Evolutionary conservation across 768 basidiomycete genomes (phyloP).

Genomic region (Boletus rex-veris): DNA sequence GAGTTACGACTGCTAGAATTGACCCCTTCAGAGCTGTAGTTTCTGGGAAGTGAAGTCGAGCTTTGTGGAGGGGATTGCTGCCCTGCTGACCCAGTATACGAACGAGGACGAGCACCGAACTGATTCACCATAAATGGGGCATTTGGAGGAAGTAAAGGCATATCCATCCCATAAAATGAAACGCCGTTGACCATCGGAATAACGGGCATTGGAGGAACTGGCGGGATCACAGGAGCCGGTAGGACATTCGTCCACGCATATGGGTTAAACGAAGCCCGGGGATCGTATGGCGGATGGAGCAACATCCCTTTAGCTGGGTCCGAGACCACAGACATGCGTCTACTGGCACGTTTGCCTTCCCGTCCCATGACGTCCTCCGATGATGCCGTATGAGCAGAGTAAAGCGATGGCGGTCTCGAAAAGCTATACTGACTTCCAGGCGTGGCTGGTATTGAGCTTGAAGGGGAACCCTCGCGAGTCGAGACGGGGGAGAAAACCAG

Average conservation of each 20-base stretch:
- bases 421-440: conserved; percentile 36
- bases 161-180: conserved; percentile 51
- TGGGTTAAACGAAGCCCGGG: conserved; percentile 24
- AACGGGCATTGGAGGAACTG: conserved; percentile 37
- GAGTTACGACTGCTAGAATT: conserved; percentile 16
- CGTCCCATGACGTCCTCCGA: conserved; percentile 52
- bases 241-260: conserved; percentile 25
- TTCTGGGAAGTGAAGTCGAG: conserved; percentile 18
- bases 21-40: conserved; percentile 25
- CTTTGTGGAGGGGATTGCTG: conserved; percentile 28
- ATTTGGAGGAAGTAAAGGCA: conserved; percentile 68
- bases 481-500: conserved; percentile 35
- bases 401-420: conserved; percentile 54
- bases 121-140: conserved; percentile 75
- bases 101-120: conserved; percentile 41
- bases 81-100: conserved; percentile 29
- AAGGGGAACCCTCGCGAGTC: conserved; percentile 45
- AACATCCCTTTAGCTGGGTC: conserved; percentile 31
- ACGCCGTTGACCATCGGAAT: conserved; percentile 34
- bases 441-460: conserved; percentile 44
- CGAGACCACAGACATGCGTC: conserved; percentile 41
- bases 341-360: conserved; percentile 35
- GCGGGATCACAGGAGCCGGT: conserved; percentile 28
- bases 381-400: conserved; percentile 52
- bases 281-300: conserved; percentile 27